Percentiles rank a stretch among this genome's conserved stretches.
These are phyloP conservation scores for Heliamphora exappendiculata DNA, from an alignment of 148 eudicot species.

Conservation along the genomic window DNA sequence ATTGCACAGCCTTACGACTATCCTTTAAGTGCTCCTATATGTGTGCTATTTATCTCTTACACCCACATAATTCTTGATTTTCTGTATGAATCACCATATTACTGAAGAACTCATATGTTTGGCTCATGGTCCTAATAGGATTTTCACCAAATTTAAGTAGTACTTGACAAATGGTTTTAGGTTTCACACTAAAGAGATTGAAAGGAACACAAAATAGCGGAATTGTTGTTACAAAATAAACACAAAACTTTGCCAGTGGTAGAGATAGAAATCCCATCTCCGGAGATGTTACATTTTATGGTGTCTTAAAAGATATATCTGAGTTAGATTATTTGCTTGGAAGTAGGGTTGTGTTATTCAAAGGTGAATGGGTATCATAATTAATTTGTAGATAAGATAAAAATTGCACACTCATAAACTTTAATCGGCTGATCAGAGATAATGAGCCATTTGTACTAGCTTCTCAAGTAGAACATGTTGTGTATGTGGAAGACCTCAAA, in stretches of 20 bases:
- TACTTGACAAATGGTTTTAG: conserved; percentile 12
- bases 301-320: conserved; percentile 6
- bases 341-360: conserved; percentile 8
- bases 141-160: conserved; percentile 1
- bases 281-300: conserved; percentile 14
- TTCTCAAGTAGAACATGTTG: background rate
- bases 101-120: conserved; percentile 1
- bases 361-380: conserved; percentile 5
- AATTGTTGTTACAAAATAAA: conserved; percentile 1
- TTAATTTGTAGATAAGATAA: background rate
- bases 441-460: background rate
- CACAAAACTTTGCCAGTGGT: conserved; percentile 14
- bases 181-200: background rate
- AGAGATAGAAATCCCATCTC: conserved; percentile 11
- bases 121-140: conserved; percentile 11
- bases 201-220: conserved; percentile 9
- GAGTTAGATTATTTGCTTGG: conserved; percentile 11
- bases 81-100: background rate
- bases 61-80: too few species aligned
- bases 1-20: too few species aligned
- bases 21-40: too few species aligned
- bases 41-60: too few species aligned
- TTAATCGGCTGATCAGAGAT: background rate
- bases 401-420: background rate
- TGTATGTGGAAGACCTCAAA: background rate